Conservation (phyloP, 2,329 filamentous ascomycete genomes). For the Phaeoacremonium minimum region DNA sequence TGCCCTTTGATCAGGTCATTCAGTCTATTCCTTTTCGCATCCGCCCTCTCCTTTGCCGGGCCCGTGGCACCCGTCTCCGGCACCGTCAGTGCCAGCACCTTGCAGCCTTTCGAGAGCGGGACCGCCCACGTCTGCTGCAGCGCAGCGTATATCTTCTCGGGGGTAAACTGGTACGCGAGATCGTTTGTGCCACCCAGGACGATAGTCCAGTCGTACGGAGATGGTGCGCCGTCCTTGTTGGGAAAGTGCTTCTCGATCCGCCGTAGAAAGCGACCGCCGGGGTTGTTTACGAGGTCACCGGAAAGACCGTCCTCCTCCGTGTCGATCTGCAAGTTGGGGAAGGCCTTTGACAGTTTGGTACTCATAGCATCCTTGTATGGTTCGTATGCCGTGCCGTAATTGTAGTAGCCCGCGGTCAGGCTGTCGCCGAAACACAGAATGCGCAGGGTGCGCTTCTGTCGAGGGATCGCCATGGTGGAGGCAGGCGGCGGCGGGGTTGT, state of each 20-base stretch:
- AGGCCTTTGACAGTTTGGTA: conserved; percentile 38
- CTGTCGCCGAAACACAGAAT: conserved; percentile 64
- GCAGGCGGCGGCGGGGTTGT: neutral
- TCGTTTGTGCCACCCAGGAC: conserved; percentile 62
- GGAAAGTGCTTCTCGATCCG: conserved; percentile 22
- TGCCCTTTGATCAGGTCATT: conserved; percentile 45
- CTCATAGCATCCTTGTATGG: conserved; percentile 50
- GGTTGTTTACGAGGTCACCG: conserved; percentile 38
- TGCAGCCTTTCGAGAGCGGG: conserved; percentile 38
- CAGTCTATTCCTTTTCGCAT: conserved; percentile 32
- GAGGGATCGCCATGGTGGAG: no score
- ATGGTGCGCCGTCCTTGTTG: conserved; percentile 8
- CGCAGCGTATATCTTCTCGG: conserved; percentile 34
- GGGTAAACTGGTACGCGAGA: conserved; percentile 30
- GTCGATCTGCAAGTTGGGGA: conserved; percentile 25
- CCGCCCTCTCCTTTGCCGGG: conserved; percentile 14
- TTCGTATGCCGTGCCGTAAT: conserved; percentile 34
- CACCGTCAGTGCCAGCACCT: conserved; percentile 55
- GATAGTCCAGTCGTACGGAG: conserved; percentile 49
- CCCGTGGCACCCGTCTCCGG: conserved; percentile 37
- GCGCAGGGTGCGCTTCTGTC: conserved; percentile 26
- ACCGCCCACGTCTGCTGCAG: conserved; percentile 43
- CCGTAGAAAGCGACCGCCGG: conserved; percentile 11
- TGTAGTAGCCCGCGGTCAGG: conserved; percentile 53
- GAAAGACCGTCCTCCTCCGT: conserved; percentile 40